These are phyloP conservation scores for Panellus pusillus DNA, from an alignment of 768 basidiomycete genomes.

Conservation along the genomic window DNA sequence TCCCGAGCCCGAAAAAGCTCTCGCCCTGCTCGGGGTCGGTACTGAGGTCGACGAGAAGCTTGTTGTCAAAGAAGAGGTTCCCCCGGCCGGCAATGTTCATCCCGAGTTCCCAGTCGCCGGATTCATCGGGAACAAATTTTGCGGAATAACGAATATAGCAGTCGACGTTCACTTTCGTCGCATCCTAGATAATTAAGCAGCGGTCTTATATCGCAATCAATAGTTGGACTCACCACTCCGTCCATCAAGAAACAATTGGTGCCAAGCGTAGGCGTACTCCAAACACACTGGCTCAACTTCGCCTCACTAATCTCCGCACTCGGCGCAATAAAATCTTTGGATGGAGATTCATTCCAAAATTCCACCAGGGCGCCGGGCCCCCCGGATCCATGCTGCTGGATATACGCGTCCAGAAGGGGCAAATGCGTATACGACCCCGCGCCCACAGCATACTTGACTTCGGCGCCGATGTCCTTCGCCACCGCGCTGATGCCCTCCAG, in stretches of 20 bases:
- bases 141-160: conserved; percentile 45
- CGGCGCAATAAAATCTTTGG: conserved; percentile 31
- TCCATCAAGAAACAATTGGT: conserved; percentile 42
- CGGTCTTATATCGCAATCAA: background rate
- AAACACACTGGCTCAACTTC: conserved; percentile 27
- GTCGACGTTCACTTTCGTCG: conserved; percentile 39
- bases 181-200: conserved; percentile 27
- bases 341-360: conserved; percentile 50
- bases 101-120: conserved; percentile 52
- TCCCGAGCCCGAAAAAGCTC: conserved; percentile 45
- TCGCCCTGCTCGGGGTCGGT: conserved; percentile 37
- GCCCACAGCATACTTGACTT: conserved; percentile 47
- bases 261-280: conserved; percentile 38
- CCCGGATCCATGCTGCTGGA: conserved; percentile 38
- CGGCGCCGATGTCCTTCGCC: conserved; percentile 41
- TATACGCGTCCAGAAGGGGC: conserved; percentile 49
- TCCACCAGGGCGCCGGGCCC: conserved; percentile 39
- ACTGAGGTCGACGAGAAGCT: conserved; percentile 47
- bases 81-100: conserved; percentile 43
- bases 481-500: conserved; percentile 52
- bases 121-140: conserved; percentile 50
- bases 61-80: conserved; percentile 52
- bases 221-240: conserved; percentile 36
- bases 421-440: conserved; percentile 47
- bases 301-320: conserved; percentile 25